Conservation (phyloP, 192 early-diverging fungal genomes). For the Podila minutissima region DNA sequence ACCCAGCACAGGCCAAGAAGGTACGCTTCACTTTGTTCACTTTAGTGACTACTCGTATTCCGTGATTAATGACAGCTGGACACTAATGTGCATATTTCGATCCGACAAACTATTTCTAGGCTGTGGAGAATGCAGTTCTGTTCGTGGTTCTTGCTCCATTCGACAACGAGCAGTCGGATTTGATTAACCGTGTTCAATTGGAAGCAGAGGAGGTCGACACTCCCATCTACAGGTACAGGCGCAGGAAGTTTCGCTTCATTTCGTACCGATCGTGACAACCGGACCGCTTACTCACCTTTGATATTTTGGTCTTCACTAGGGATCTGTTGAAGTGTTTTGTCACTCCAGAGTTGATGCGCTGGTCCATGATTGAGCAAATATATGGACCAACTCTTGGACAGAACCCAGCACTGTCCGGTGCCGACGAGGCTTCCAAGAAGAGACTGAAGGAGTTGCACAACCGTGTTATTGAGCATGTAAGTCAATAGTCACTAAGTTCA, state of each 20-base stretch:
- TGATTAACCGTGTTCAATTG: constrained; percentile 86
- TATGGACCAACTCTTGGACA: constrained; percentile 82
- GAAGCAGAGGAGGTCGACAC: constrained; percentile 86
- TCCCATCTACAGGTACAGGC: constrained; percentile 71
- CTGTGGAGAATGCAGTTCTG: constrained; percentile 82
- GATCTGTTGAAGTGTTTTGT: constrained; percentile 91
- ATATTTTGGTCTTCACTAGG: constrained; percentile 38
- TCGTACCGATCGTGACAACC: neutral
- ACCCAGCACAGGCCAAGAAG: constrained; percentile 78
- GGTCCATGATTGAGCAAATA: constrained; percentile 92
- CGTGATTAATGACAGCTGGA: neutral
- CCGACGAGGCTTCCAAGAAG: constrained; percentile 80
- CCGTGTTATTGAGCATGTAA: constrained; percentile 95
- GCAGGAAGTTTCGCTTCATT: too few relatives aligned
- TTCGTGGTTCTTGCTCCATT: constrained; percentile 92
- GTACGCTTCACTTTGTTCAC: constrained; percentile 41
- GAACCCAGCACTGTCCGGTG: constrained; percentile 77
- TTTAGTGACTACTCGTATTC: neutral
- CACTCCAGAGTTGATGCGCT: constrained; percentile 93
- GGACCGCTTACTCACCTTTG: too few relatives aligned
- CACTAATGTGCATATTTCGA: neutral
- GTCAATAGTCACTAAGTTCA: neutral
- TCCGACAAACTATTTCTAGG: constrained; percentile 43
- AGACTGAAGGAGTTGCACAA: constrained; percentile 88
- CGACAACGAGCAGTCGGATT: constrained; percentile 96